Conservation (phyloP, 495 filamentous ascomycete species). For the Penicillium daleae region DNA sequence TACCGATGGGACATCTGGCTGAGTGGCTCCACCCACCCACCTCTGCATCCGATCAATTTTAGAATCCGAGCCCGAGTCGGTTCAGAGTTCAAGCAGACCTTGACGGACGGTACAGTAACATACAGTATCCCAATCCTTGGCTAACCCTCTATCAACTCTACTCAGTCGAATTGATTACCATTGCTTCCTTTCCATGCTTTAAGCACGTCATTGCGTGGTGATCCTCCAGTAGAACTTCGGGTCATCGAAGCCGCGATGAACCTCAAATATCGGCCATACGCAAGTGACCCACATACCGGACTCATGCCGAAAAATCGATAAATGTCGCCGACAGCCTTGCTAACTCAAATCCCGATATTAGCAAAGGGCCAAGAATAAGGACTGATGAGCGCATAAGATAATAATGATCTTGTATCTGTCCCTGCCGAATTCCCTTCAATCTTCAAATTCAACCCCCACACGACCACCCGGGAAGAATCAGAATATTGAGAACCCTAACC, state of each 20-base stretch:
- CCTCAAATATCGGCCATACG: conserved; percentile 9
- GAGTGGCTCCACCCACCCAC: conserved; percentile 1
- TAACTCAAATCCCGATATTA: conserved; percentile 13
- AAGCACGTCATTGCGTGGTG: no score
- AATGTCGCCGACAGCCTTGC: not conserved
- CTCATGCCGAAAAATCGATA: not conserved
- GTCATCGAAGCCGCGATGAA: not conserved
- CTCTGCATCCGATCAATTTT: not conserved
- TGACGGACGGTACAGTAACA: not conserved
- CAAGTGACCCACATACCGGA: conserved; percentile 16
- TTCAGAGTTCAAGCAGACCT: not conserved
- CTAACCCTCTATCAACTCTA: not conserved
- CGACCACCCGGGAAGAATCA: not conserved
- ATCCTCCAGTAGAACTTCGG: no score
- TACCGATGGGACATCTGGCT: conserved; percentile 4
- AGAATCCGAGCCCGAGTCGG: not conserved
- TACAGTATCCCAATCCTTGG: not conserved
- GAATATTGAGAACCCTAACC: not conserved
- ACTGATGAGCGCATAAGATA: not conserved
- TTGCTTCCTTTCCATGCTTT: not conserved
- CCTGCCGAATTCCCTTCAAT: not conserved
- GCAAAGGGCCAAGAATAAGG: not conserved
- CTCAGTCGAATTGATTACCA: not conserved
- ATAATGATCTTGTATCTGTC: not conserved
- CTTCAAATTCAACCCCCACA: not conserved